phyloP scores from a whole-genome alignment of 495 filamentous ascomycete species.

The Venustampulla echinocandica region DNA sequence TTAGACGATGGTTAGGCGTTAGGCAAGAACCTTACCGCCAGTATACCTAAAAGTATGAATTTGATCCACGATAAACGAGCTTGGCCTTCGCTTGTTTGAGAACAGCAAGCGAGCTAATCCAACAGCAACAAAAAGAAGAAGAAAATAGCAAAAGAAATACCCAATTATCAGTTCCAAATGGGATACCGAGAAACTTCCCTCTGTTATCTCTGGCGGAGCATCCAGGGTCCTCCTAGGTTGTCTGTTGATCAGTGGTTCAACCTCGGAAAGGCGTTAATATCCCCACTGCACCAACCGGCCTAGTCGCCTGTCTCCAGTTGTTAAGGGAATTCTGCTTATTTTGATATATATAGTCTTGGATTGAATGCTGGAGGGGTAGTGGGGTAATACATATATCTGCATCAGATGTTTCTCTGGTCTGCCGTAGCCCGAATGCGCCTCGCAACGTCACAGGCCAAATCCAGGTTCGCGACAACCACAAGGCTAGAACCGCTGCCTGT shows the following conservation, averaged over 20 bases:
- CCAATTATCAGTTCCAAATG: not conserved
- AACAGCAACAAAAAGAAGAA: no score
- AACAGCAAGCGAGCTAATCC: no score
- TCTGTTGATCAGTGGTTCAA: no score
- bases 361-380: no score
- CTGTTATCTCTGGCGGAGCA: not conserved
- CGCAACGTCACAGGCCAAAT: constrained; percentile 13
- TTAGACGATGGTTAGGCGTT: constrained; percentile 48
- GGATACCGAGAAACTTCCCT: not conserved
- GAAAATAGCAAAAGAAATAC: constrained; percentile 4
- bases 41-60: constrained; percentile 8
- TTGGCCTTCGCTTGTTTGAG: no score
- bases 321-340: no score
- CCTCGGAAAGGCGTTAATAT: no score
- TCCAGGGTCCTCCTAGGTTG: no score
- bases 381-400: no score
- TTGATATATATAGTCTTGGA: no score
- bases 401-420: no score
- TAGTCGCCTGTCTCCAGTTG: no score
- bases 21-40: constrained; percentile 39
- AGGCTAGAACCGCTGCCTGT: constrained; percentile 4
- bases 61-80: constrained; percentile 3
- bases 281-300: not conserved
- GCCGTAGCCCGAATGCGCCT: not conserved
- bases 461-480: constrained; percentile 23